Evolutionary conservation across 2,329 filamentous ascomycete genomes (phyloP).

Genomic region (Aspergillus candidus): DNA sequence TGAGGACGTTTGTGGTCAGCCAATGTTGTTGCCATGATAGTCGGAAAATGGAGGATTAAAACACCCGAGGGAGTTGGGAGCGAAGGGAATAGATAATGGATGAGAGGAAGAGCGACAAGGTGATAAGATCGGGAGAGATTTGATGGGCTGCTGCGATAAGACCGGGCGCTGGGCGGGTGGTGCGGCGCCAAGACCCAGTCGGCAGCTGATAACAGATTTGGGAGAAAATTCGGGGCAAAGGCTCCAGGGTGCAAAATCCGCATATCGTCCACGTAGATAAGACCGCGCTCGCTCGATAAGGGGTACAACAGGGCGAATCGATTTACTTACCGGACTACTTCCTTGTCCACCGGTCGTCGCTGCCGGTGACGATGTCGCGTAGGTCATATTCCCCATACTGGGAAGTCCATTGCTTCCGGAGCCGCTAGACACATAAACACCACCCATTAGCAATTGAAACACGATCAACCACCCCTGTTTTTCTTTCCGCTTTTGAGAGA

Average conservation of each 20-base stretch:
- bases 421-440: conserved; percentile 21
- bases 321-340: conserved; percentile 38
- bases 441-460: conserved; percentile 18
- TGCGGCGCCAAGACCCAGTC: conserved; percentile 32
- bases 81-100: conserved; percentile 22
- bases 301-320: conserved; percentile 10
- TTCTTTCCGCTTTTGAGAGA: no score
- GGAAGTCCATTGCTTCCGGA: conserved; percentile 42
- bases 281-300: conserved; percentile 5
- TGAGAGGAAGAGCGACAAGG: conserved; percentile 29
- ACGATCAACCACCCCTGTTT: conserved; percentile 8
- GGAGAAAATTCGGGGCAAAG: conserved; percentile 11
- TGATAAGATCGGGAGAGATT: conserved; percentile 41
- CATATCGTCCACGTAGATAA: conserved; percentile 8
- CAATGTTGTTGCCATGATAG: conserved; percentile 41
- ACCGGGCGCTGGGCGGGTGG: conserved; percentile 34
- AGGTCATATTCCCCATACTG: conserved; percentile 55
- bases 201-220: conserved; percentile 28
- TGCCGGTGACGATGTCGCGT: conserved; percentile 59
- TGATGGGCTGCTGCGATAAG: conserved; percentile 42
- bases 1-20: conserved; percentile 51
- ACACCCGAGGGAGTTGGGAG: conserved; percentile 13
- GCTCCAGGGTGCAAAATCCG: conserved; percentile 12
- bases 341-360: conserved; percentile 60
- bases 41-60: conserved; percentile 10